Percentiles rank a stretch among this genome's conserved stretches.
Conservation (phyloP, 352 stramenopile species). For the Phytophthora podocarpi region DNA sequence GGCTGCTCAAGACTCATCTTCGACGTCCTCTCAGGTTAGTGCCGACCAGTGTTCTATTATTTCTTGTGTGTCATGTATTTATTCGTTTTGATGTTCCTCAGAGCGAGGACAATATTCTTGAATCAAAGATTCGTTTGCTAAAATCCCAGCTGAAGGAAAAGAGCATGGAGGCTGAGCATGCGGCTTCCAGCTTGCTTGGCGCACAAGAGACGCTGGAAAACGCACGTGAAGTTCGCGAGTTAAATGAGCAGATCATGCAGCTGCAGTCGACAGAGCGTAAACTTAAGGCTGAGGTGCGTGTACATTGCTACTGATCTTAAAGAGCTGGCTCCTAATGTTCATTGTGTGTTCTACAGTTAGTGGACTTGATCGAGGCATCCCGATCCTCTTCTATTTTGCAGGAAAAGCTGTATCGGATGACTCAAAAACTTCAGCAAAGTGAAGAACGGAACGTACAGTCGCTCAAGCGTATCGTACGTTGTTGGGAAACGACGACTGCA, state of each 20-base stretch:
- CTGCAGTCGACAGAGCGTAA: conserved; percentile 66
- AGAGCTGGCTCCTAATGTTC: neutral
- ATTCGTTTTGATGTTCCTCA: conserved; percentile 39
- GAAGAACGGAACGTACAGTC: conserved; percentile 53
- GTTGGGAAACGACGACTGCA: neutral
- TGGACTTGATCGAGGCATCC: conserved; percentile 72
- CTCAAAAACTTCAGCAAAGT: conserved; percentile 57
- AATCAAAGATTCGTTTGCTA: conserved; percentile 73
- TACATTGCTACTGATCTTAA: neutral
- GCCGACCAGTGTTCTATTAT: neutral
- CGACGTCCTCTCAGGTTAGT: conserved; percentile 46
- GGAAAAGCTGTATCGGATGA: conserved; percentile 63
- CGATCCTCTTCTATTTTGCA: conserved; percentile 62
- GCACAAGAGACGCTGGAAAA: conserved; percentile 56
- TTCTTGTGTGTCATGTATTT: conserved; percentile 23
- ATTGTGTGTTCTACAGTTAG: conserved; percentile 42
- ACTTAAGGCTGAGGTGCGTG: conserved; percentile 71
- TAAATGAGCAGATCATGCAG: conserved; percentile 69
- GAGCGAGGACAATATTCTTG: conserved; percentile 59
- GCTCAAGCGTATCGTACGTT: conserved; percentile 59
- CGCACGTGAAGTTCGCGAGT: conserved; percentile 47
- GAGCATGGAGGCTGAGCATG: conserved; percentile 51
- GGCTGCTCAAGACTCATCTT: conserved; percentile 38
- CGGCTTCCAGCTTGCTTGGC: conserved; percentile 46
- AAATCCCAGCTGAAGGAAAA: conserved; percentile 71